These are phyloP conservation scores for Diplogelasinospora grovesii DNA, from an alignment of 495 filamentous ascomycete genomes.

Conservation along the genomic window DNA sequence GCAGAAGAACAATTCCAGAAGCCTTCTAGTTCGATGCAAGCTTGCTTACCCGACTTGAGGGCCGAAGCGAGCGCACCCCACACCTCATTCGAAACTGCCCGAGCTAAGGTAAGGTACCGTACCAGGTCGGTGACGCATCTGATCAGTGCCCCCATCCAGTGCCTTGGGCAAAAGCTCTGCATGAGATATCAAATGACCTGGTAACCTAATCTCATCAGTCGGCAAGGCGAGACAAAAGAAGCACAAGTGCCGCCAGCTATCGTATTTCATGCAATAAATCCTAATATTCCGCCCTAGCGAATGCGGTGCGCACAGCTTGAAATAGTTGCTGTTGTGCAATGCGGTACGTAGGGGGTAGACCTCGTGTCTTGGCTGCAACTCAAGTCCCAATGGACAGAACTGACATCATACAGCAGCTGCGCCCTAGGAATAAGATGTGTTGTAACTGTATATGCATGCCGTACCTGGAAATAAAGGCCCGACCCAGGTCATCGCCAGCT, in stretches of 20 bases:
- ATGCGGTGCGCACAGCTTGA: conserved; percentile 12
- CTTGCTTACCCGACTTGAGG: no score
- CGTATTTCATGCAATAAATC: conserved; percentile 20
- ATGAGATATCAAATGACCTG: no score
- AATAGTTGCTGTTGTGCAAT: conserved; percentile 24
- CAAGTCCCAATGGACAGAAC: background rate
- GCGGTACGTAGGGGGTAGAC: background rate
- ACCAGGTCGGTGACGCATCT: no score
- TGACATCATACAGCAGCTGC: conserved; percentile 3
- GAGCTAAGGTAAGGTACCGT: no score
- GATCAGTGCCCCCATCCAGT: no score
- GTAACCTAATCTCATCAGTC: no score
- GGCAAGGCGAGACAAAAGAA: conserved; percentile 3
- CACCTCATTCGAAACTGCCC: no score
- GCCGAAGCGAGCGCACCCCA: no score
- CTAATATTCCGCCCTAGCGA: conserved; percentile 1
- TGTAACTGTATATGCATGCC: no score
- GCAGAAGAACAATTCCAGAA: conserved; percentile 19
- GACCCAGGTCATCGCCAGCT: no score
- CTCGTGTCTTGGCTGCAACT: background rate
- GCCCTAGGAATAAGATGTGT: background rate
- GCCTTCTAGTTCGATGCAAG: conserved; percentile 9
- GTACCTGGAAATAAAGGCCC: no score
- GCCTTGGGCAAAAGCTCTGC: no score
- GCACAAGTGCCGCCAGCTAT: conserved; percentile 7